Evolutionary conservation across 495 filamentous ascomycete genomes (phyloP).

Genomic region (Saxophila tyrrhenica): DNA sequence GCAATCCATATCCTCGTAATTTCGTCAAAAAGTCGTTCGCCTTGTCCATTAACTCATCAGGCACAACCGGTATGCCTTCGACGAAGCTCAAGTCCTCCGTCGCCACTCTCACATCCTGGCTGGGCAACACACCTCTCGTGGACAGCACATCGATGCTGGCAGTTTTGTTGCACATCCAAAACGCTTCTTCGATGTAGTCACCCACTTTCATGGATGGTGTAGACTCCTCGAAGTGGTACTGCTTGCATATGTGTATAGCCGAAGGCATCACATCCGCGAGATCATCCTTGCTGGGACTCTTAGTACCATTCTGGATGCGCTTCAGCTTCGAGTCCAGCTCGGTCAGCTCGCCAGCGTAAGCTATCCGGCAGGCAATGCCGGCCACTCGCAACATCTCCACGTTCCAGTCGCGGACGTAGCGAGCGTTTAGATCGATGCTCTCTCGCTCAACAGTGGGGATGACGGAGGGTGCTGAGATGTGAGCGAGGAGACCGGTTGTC

Average conservation of each 20-base stretch:
- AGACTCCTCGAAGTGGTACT: constrained; percentile 77
- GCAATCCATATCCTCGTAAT: constrained; percentile 64
- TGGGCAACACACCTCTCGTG: constrained; percentile 70
- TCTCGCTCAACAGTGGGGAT: constrained; percentile 99
- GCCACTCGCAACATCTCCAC: constrained; percentile 85
- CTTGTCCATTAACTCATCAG: constrained; percentile 55
- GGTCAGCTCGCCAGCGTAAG: constrained; percentile 74
- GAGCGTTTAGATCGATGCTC: constrained; percentile 89
- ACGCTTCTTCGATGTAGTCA: constrained; percentile 77
- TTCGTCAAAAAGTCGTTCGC: constrained; percentile 61
- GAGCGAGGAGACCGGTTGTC: constrained; percentile 85
- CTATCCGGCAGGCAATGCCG: constrained; percentile 79
- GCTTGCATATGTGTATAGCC: constrained; percentile 64
- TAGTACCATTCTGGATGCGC: constrained; percentile 29
- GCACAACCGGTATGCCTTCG: constrained; percentile 77
- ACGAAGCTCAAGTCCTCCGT: constrained; percentile 80
- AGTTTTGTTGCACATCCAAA: constrained; percentile 80
- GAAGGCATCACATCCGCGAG: constrained; percentile 59
- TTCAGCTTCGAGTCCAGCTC: constrained; percentile 46
- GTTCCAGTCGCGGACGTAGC: constrained; percentile 91
- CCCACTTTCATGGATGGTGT: constrained; percentile 75
- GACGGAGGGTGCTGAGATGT: constrained; percentile 95
- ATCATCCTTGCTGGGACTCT: constrained; percentile 47
- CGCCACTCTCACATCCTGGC: constrained; percentile 63
- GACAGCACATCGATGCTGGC: constrained; percentile 77